Percentiles rank a stretch among this genome's conserved stretches.
Conservation (phyloP, 495 filamentous ascomycete genomes). For the Immersiella caudata region DNA sequence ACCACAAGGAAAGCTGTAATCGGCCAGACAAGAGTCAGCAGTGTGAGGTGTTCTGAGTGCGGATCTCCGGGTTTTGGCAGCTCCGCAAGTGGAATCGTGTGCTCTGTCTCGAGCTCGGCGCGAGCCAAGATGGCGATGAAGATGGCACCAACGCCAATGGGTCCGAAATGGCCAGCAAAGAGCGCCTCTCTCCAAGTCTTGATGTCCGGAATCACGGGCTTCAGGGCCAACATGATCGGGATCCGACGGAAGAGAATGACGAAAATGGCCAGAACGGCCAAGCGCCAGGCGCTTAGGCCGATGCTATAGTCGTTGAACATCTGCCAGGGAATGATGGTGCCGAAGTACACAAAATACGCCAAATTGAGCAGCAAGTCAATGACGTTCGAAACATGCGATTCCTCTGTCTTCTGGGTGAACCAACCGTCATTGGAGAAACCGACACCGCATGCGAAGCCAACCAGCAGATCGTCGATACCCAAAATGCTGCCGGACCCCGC, state of each 20-base stretch:
- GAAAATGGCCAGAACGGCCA: slow-evolving; percentile 86
- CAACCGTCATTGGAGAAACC: slow-evolving; percentile 99
- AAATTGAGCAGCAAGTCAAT: slow-evolving; percentile 97
- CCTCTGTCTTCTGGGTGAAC: slow-evolving; percentile 98
- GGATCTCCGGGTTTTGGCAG: slow-evolving; percentile 55
- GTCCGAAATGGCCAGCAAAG: slow-evolving; percentile 97
- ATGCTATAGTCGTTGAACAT: slow-evolving; percentile 73
- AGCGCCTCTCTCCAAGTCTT: slow-evolving; percentile 98
- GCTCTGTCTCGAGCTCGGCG: slow-evolving; percentile 78
- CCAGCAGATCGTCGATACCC: slow-evolving; percentile 93
- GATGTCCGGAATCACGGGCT: slow-evolving; percentile 93
- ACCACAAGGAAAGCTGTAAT: slow-evolving; percentile 95
- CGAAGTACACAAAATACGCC: slow-evolving; percentile 97
- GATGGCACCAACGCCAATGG: slow-evolving; percentile 93
- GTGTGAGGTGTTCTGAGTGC: slow-evolving; percentile 69
- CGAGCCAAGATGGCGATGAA: slow-evolving; percentile 92
- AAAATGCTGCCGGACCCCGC: slow-evolving; percentile 91
- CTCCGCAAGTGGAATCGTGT: slow-evolving; percentile 67
- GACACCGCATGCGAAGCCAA: slow-evolving; percentile 92
- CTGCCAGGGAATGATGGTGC: slow-evolving; percentile 94
- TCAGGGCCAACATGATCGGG: slow-evolving; percentile 89
- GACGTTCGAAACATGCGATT: slow-evolving; percentile 98
- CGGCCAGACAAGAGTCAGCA: slow-evolving; percentile 90
- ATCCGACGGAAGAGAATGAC: slow-evolving; percentile 97
- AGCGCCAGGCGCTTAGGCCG: slow-evolving; percentile 80